Evolutionary conservation across 1,139 yeast species (phyloP).

Genomic region (Candida anutae): DNA sequence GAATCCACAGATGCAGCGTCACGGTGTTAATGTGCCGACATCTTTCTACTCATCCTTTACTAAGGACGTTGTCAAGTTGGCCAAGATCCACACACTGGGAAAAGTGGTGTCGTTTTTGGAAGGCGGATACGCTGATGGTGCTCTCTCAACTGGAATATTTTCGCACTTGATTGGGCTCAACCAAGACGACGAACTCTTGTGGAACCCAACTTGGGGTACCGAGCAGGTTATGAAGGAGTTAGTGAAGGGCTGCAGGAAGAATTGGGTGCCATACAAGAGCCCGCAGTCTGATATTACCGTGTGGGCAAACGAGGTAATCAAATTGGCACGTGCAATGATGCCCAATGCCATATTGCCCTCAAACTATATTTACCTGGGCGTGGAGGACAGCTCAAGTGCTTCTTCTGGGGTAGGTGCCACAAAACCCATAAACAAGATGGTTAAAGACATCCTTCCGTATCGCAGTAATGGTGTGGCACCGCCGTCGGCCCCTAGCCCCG

Average conservation of each 20-base stretch:
- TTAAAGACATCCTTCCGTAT: constrained; percentile 20
- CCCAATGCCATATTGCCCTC: constrained; percentile 45
- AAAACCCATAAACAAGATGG: constrained; percentile 20
- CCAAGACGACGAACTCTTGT: constrained; percentile 39
- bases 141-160: constrained; percentile 71
- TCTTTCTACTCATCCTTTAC: constrained; percentile 71
- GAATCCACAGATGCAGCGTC: constrained; percentile 78
- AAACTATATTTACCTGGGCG: constrained; percentile 29
- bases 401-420: too few species aligned
- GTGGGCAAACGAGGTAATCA: constrained; percentile 67
- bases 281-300: constrained; percentile 39
- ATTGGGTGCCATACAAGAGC: constrained; percentile 53
- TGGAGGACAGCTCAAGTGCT: constrained; percentile 8
- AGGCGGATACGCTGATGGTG: constrained; percentile 87
- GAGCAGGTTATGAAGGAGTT: constrained; percentile 59
- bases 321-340: constrained; percentile 61
- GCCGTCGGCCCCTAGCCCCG: constrained; percentile 13
- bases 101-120: constrained; percentile 66
- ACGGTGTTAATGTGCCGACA: constrained; percentile 77
- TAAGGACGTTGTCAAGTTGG: constrained; percentile 59
- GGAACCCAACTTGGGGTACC: constrained; percentile 62
- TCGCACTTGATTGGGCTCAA: constrained; percentile 64
- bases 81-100: constrained; percentile 54
- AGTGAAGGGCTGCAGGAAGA: constrained; percentile 60
- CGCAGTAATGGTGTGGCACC: constrained; percentile 4